Percentiles rank a stretch among this genome's conserved stretches.
phyloP scores from a whole-genome alignment of 1,139 yeast species.

The Pichia sp. region DNA sequence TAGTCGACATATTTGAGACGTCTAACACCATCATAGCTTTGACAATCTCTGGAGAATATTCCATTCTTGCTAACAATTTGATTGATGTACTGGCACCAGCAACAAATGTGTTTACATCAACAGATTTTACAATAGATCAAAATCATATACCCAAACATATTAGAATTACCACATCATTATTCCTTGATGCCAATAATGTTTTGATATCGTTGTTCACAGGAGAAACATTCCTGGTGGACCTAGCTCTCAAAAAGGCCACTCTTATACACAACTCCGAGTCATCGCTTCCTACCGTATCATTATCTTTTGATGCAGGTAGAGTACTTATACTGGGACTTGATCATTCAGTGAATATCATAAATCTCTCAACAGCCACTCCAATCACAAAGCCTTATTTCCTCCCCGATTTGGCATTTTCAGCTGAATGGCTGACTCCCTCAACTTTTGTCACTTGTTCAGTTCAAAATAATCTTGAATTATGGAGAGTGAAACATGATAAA shows the following conservation, averaged over 20 bases:
- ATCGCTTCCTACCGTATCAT: constrained; percentile 1
- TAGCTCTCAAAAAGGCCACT: constrained; percentile 1
- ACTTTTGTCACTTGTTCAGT: constrained; percentile 3
- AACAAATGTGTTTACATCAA: constrained; percentile 2
- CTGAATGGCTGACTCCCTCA: constrained; percentile 2
- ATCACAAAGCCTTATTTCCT: neutral
- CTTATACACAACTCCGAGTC: neutral
- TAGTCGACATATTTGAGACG: constrained; percentile 12
- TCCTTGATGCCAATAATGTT: constrained; percentile 14
- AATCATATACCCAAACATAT: neutral
- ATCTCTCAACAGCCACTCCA: neutral
- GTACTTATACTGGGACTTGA: constrained; percentile 5
- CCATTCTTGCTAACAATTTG: constrained; percentile 10
- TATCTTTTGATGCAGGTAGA: constrained; percentile 3
- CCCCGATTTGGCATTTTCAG: constrained; percentile 2
- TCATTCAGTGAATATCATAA: constrained; percentile 3
- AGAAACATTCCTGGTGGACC: constrained; percentile 9
- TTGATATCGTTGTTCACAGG: constrained; percentile 18
- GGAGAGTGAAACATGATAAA: too few relatives aligned
- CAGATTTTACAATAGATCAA: neutral
- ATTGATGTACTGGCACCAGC: constrained; percentile 7
- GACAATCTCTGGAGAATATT: constrained; percentile 10
- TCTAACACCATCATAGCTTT: constrained; percentile 12
- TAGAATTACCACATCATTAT: constrained; percentile 14
- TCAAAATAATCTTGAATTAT: constrained; percentile 13